Conservation (phyloP, 495 filamentous ascomycete genomes). For the Neurospora terricola region DNA sequence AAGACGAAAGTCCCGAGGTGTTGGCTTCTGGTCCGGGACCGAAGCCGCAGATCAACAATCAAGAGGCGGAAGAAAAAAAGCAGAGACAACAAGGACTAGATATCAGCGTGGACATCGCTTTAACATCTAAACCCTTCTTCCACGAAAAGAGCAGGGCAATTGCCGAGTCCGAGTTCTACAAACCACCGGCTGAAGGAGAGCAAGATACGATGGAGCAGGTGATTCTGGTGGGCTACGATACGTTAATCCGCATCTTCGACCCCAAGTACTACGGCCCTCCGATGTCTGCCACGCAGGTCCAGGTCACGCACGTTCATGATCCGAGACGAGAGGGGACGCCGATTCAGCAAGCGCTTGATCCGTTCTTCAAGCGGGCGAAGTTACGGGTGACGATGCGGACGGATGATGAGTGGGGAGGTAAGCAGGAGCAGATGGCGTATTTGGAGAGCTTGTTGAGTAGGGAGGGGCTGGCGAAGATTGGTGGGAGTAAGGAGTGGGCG, state of each 20-base stretch:
- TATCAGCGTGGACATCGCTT: conserved; percentile 58
- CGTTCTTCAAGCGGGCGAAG: conserved; percentile 59
- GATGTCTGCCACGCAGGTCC: conserved; percentile 16
- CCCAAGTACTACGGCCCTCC: conserved; percentile 68
- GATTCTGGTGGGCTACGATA: conserved; percentile 83
- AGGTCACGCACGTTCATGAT: conserved; percentile 16
- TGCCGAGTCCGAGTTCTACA: conserved; percentile 41
- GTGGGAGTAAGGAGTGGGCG: conserved; percentile 58
- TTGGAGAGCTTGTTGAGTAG: conserved; percentile 42
- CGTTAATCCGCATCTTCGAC: conserved; percentile 71
- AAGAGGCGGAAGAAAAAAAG: conserved; percentile 4
- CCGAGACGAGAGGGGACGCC: conserved; percentile 1
- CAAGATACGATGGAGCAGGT: conserved; percentile 45
- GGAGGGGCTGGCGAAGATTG: conserved; percentile 41
- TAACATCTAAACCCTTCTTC: conserved; percentile 78
- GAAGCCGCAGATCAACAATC: not conserved
- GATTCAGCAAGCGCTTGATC: conserved; percentile 44
- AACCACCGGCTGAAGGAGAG: conserved; percentile 7
- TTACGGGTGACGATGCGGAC: conserved; percentile 65
- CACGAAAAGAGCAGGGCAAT: conserved; percentile 73
- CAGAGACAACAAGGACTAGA: conserved; percentile 10
- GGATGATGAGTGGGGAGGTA: conserved; percentile 54
- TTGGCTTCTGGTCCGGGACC: not conserved
- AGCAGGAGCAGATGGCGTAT: conserved; percentile 50
- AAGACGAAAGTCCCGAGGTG: not conserved